These are phyloP conservation scores for Pyrenophora tritici-repentis DNA, from an alignment of 2,329 filamentous ascomycete genomes.

Conservation along the genomic window DNA sequence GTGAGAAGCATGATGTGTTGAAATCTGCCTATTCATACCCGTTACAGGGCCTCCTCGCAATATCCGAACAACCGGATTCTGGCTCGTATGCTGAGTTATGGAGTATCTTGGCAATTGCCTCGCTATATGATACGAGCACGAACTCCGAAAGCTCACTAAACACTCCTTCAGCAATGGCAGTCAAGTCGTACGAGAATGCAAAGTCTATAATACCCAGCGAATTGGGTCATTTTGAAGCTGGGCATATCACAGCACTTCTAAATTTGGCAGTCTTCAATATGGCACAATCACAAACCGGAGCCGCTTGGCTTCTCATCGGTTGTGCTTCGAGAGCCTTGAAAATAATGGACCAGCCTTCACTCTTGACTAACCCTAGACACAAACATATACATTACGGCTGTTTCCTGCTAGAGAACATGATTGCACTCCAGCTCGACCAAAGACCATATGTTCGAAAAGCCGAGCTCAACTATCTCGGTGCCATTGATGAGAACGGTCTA, in stretches of 20 bases:
- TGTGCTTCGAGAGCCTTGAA: constrained; percentile 63
- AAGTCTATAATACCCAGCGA: constrained; percentile 40
- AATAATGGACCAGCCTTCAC: constrained; percentile 46
- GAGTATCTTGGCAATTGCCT: constrained; percentile 52
- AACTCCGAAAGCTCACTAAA: constrained; percentile 4
- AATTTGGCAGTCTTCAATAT: constrained; percentile 66
- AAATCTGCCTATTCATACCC: constrained; percentile 62
- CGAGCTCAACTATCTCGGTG: constrained; percentile 55
- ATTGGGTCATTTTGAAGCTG: constrained; percentile 41
- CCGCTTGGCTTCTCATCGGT: constrained; percentile 69
- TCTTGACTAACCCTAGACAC: constrained; percentile 36
- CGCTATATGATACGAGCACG: constrained; percentile 32
- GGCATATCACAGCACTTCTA: constrained; percentile 51
- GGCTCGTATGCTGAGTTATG: constrained; percentile 53
- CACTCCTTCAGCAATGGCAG: constrained; percentile 14
- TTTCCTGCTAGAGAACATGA: constrained; percentile 65
- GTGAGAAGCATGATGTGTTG: constrained; percentile 68
- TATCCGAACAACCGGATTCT: constrained; percentile 27
- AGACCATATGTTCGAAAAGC: constrained; percentile 56
- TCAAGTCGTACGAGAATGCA: constrained; percentile 34
- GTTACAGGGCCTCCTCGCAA: constrained; percentile 46
- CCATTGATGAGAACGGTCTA: constrained; percentile 66
- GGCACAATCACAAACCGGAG: constrained; percentile 59
- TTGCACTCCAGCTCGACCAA: constrained; percentile 58
- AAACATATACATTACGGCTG: constrained; percentile 61